A percentile compares a stretch with the other conserved stretches of the same genome.
Conservation (phyloP, 495 filamentous ascomycete genomes). For the Aspergillus campestris region DNA sequence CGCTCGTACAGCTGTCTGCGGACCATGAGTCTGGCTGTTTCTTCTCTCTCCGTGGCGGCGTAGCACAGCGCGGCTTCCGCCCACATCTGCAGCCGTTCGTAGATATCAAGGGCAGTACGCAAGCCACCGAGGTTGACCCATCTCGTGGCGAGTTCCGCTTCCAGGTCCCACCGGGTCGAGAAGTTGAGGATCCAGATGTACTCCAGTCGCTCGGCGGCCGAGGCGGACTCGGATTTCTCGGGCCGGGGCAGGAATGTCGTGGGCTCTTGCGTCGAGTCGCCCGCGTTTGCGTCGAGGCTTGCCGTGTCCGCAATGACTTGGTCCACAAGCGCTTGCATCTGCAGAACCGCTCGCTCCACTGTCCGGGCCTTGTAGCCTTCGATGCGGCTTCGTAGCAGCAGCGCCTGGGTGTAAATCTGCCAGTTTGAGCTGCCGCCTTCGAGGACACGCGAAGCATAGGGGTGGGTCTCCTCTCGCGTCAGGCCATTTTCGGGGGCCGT, state of each 20-base stretch:
- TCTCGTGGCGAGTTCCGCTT: constrained; percentile 82
- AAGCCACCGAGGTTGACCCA: constrained; percentile 86
- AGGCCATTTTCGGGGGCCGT: constrained; percentile 74
- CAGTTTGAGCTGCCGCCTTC: constrained; percentile 88
- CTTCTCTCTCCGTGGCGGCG: constrained; percentile 71
- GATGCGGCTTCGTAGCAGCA: constrained; percentile 80
- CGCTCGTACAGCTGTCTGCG: constrained; percentile 68
- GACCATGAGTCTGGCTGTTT: constrained; percentile 67
- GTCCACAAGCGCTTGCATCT: constrained; percentile 93
- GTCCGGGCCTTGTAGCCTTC: constrained; percentile 81
- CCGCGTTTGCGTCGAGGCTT: constrained; percentile 22
- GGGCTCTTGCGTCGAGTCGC: constrained; percentile 17
- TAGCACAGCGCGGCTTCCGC: constrained; percentile 90
- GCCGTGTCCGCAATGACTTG: constrained; percentile 89
- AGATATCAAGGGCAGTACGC: constrained; percentile 88
- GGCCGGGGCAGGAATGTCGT: constrained; percentile 79
- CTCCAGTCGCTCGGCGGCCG: constrained; percentile 62
- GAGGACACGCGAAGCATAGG: constrained; percentile 83
- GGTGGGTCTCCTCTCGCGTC: constrained; percentile 84
- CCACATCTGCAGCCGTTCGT: constrained; percentile 90
- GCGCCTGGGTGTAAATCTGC: constrained; percentile 93
- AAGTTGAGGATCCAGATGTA: constrained; percentile 78
- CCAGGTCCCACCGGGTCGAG: constrained; percentile 85
- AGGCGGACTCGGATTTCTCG: constrained; percentile 67
- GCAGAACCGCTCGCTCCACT: constrained; percentile 78